phyloP scores from a whole-genome alignment of 352 stramenopile species.

The Phytophthora brassicae region DNA sequence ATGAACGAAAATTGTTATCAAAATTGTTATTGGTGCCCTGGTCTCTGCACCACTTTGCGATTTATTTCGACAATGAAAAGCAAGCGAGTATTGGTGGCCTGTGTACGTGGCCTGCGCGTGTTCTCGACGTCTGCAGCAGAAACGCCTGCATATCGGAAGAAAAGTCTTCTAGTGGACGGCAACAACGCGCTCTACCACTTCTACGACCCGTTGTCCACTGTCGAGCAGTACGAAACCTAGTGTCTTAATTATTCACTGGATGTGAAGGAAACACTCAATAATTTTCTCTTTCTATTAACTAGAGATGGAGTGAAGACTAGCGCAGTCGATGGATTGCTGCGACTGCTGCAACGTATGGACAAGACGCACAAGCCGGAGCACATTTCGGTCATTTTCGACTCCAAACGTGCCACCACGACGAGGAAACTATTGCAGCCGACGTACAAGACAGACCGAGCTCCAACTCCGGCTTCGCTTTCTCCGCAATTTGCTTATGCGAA shows the following conservation, averaged over 20 bases:
- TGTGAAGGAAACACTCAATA: too few relatives aligned
- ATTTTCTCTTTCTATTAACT: neutral
- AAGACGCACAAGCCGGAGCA: conserved; percentile 47
- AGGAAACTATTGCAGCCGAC: conserved; percentile 49
- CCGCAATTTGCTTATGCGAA: conserved; percentile 50
- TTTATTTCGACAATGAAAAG: conserved; percentile 10
- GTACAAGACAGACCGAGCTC: conserved; percentile 51
- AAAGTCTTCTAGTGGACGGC: conserved; percentile 58
- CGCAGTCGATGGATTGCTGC: conserved; percentile 50
- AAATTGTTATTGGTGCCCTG: neutral
- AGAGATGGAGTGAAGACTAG: conserved; percentile 42
- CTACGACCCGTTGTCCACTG: conserved; percentile 44
- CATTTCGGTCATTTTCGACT: conserved; percentile 68
- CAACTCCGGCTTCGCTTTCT: conserved; percentile 39
- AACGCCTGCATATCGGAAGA: conserved; percentile 22
- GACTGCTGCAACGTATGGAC: conserved; percentile 47
- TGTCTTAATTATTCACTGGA: neutral
- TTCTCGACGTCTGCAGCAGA: conserved; percentile 15
- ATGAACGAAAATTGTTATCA: neutral
- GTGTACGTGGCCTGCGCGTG: too few relatives aligned
- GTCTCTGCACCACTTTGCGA: neutral
- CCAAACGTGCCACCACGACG: conserved; percentile 39
- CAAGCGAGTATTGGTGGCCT: neutral
- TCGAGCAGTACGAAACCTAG: conserved; percentile 31
- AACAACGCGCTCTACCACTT: conserved; percentile 71